These are phyloP conservation scores for Exophiala sp. DNA, from an alignment of 2,329 filamentous ascomycete species.

Conservation along the genomic window DNA sequence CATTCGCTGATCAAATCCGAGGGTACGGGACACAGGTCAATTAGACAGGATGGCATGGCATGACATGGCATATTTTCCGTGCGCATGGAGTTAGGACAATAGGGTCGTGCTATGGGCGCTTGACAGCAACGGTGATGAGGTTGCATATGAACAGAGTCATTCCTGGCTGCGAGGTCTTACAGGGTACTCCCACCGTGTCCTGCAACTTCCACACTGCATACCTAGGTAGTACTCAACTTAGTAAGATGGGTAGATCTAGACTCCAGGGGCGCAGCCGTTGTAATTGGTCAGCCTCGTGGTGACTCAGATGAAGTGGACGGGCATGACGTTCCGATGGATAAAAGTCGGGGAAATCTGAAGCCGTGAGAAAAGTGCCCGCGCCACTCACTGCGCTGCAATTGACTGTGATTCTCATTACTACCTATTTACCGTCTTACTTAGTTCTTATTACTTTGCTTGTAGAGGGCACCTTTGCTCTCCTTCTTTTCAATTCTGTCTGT, in stretches of 20 bases:
- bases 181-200: too few species aligned
- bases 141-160: background rate
- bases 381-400: slow-evolving; percentile 1
- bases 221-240: too few species aligned
- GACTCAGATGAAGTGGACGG: slow-evolving; percentile 7
- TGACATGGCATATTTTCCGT: background rate
- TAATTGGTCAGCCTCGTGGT: slow-evolving; percentile 17
- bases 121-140: slow-evolving; percentile 1
- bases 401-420: background rate
- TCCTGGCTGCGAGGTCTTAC: background rate
- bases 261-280: background rate
- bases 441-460: background rate
- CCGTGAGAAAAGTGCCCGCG: slow-evolving; percentile 7
- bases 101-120: background rate
- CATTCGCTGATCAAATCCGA: slow-evolving; percentile 88
- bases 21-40: slow-evolving; percentile 83
- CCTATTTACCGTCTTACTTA: too few species aligned
- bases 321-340: slow-evolving; percentile 14
- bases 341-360: slow-evolving; percentile 5
- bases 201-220: too few species aligned
- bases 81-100: slow-evolving; percentile 8
- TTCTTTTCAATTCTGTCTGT: too few species aligned
- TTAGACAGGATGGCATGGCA: slow-evolving; percentile 27
- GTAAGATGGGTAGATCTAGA: too few species aligned
- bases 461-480: background rate